Base-by-base conservation (phyloP, 495 filamentous ascomycete species). In the Lophium mytilinum region DNA sequence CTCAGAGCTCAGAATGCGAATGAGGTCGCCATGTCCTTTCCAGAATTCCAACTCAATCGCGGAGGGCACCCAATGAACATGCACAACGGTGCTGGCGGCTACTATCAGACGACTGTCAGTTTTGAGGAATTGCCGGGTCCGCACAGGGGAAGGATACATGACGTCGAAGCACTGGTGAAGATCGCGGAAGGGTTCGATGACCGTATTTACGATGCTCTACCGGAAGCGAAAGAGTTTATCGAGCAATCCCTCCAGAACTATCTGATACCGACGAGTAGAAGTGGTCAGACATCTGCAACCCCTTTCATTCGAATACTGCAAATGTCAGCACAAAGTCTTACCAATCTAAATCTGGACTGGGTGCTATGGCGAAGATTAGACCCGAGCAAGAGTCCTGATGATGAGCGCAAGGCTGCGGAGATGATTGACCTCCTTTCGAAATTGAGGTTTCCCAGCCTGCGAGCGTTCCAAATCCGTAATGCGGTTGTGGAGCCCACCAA, bases 391-490 rank as follows among this genome's bases (percentile, higher is more conserved):
- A 30, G 24, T 6, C 24, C 24, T 30, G 24, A 30, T 3, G 46
- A 33, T 19, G 10, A 46, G 52, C 24, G 21, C 15, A 37, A 33
- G 17, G 43, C 48, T 33, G 8, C 1, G 4, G 15, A 53, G 46
- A 39, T 54, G 17, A 18, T 66, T 12, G 15, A 57, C 12, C 12
- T 4, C 1, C 37, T 66, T 36, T 24, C 56, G 6, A 9, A 30
- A n/a, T 53, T 68, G 9, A 57, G 63, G 8, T 68, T 71, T 46
- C 65, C 69, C 3, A 56, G 62, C 43, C 50, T 71, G 11, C 52
- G 61, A 10, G 58, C 67, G 9, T 66, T 71, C 21, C 69, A 71
- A 30, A 33, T 69, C 14, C 65, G 69, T 14, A 71, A 68, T 50
- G 64, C 60, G 24, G 63, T 66, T 30, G 57, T 57, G 7, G n/a